These are phyloP conservation scores for Nemania diffusa DNA, from an alignment of 2,329 filamentous ascomycete species.

Conservation along the genomic window DNA sequence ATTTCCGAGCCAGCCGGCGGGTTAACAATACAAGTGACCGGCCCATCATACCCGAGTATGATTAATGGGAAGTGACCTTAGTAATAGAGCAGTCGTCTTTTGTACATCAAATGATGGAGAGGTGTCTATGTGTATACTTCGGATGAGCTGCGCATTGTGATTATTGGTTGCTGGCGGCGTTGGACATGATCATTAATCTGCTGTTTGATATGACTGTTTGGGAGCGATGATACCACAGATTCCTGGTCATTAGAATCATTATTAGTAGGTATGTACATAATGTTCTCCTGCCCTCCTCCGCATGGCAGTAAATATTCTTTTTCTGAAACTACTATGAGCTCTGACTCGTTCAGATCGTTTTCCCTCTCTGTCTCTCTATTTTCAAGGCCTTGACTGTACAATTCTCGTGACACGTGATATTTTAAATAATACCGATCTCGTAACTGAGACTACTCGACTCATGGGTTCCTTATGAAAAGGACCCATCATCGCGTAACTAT, in stretches of 20 bases:
- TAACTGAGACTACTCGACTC: not conserved
- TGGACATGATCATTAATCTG: conserved; percentile 38
- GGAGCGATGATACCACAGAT: conserved; percentile 47
- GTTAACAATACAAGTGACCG: conserved; percentile 6
- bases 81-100: conserved; percentile 1
- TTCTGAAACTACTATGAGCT: not conserved
- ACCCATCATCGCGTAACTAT: not conserved
- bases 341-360: not conserved
- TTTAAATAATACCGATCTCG: not conserved
- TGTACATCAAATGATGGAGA: not conserved
- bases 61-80: not conserved
- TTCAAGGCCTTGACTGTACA: not conserved
- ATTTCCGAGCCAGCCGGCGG: not conserved
- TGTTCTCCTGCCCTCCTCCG: conserved; percentile 2
- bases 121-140: conserved; percentile 22
- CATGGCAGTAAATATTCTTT: not conserved
- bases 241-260: conserved; percentile 34
- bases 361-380: not conserved
- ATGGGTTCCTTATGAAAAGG: not conserved
- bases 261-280: conserved; percentile 9
- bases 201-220: conserved; percentile 43
- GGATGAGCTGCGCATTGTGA: conserved; percentile 19
- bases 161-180: conserved; percentile 35
- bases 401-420: not conserved
- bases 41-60: not conserved